Percentiles rank a stretch among this genome's conserved stretches.
These are phyloP conservation scores for Alternaria ventricosa DNA, from an alignment of 2,329 filamentous ascomycete species.

Conservation along the genomic window DNA sequence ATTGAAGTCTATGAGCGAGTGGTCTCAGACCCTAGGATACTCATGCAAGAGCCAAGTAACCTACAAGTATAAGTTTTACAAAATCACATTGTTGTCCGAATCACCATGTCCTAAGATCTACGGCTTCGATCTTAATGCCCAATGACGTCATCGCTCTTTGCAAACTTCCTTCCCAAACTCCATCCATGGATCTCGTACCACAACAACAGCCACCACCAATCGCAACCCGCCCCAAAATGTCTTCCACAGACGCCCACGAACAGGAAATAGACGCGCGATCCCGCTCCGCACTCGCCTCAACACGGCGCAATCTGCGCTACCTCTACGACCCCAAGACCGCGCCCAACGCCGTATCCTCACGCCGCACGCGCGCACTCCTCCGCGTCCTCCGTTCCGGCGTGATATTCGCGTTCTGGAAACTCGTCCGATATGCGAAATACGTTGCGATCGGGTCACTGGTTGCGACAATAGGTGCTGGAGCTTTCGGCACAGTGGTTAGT, in stretches of 20 bases:
- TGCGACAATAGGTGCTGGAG: constrained; percentile 49
- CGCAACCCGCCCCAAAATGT: not conserved
- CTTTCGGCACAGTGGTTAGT: constrained; percentile 45
- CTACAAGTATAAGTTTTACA: not conserved
- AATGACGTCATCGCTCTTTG: not conserved
- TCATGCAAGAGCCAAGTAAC: not conserved
- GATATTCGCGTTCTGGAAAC: constrained; percentile 53
- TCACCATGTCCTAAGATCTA: not conserved
- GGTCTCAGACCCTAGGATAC: not conserved
- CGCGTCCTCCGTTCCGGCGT: constrained; percentile 47
- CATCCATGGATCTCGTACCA: not conserved
- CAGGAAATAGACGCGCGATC: constrained; percentile 30
- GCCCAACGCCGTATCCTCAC: constrained; percentile 34
- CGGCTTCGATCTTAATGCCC: not conserved
- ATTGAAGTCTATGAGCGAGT: not conserved
- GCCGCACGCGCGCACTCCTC: constrained; percentile 50
- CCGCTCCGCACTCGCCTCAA: constrained; percentile 32
- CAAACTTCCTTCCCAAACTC: not conserved
- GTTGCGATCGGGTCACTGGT: constrained; percentile 50
- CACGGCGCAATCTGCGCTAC: constrained; percentile 45
- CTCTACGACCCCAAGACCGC: constrained; percentile 45
- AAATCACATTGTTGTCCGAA: not conserved
- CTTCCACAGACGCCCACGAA: constrained; percentile 5
- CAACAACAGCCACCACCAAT: not conserved
- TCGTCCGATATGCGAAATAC: constrained; percentile 53